Percentiles rank a stretch among this genome's conserved stretches.
Conservation (phyloP, 75 land plant genomes). For the Larix kaempferi region DNA sequence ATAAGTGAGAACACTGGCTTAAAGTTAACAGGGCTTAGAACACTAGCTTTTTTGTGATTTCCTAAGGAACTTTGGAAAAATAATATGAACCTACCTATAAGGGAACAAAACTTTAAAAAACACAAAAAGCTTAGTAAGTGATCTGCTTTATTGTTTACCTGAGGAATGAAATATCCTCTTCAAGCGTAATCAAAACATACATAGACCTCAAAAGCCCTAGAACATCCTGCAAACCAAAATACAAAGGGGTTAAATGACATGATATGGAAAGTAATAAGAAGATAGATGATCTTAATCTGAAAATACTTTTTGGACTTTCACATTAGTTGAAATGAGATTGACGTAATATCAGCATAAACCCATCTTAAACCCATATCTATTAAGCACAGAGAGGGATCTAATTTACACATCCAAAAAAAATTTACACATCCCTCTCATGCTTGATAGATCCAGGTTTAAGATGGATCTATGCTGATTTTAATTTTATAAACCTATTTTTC, state of each 20-base stretch:
- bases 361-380: too few relatives aligned
- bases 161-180: conserved; percentile 82
- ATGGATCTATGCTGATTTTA: too few relatives aligned
- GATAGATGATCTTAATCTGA: neutral
- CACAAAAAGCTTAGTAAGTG: neutral
- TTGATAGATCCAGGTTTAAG: too few relatives aligned
- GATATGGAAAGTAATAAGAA: neutral
- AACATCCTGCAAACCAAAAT: conserved; percentile 45
- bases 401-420: too few relatives aligned
- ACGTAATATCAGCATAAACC: neutral
- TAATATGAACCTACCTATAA: too few relatives aligned
- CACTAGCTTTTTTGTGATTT: too few relatives aligned
- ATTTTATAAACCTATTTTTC: too few relatives aligned
- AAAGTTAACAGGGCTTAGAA: too few relatives aligned
- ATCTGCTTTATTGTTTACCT: conserved; percentile 22
- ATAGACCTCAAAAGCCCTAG: conserved; percentile 70
- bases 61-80: too few relatives aligned
- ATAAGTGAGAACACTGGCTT: too few relatives aligned
- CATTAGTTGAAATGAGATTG: neutral
- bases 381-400: too few relatives aligned
- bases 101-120: neutral
- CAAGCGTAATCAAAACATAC: conserved; percentile 57
- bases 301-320: neutral
- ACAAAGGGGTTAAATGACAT: neutral
- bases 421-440: too few relatives aligned